Percentiles rank a stretch among this genome's conserved stretches.
Conservation (phyloP, 208 protist species). For the Trypanosoma melophagium region DNA sequence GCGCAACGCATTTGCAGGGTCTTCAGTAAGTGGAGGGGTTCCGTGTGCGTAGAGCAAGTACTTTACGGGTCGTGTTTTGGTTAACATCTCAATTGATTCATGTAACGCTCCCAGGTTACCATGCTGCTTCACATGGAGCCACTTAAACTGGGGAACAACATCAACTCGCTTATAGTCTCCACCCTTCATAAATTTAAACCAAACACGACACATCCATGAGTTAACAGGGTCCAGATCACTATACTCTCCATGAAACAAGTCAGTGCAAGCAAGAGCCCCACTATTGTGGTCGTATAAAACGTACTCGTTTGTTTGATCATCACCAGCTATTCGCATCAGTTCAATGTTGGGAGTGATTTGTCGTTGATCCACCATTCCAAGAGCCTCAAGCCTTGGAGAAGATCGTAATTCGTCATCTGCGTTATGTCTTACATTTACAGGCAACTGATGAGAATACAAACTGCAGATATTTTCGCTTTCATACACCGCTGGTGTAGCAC, state of each 20-base stretch:
- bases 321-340: conserved; percentile 61
- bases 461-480: conserved; percentile 19
- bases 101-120: conserved; percentile 41
- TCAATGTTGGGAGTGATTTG: conserved; percentile 63
- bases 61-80: conserved; percentile 41
- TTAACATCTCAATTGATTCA: conserved; percentile 53
- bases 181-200: conserved; percentile 88
- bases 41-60: conserved; percentile 67
- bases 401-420: conserved; percentile 12
- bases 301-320: conserved; percentile 72
- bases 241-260: conserved; percentile 85
- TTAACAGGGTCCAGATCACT: conserved; percentile 83
- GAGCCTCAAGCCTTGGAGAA: conserved; percentile 16
- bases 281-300: conserved; percentile 66
- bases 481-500: not conserved
- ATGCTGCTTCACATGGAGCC: conserved; percentile 57
- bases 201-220: conserved; percentile 87
- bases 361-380: conserved; percentile 18
- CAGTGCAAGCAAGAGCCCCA: conserved; percentile 61
- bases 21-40: conserved; percentile 53
- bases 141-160: conserved; percentile 71
- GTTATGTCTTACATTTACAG: not conserved
- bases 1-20: conserved; percentile 53
- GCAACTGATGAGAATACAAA: conserved; percentile 9
- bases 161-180: conserved; percentile 79